Conservation (phyloP, 441 rosid species). For the Populus trichocarpa region DNA sequence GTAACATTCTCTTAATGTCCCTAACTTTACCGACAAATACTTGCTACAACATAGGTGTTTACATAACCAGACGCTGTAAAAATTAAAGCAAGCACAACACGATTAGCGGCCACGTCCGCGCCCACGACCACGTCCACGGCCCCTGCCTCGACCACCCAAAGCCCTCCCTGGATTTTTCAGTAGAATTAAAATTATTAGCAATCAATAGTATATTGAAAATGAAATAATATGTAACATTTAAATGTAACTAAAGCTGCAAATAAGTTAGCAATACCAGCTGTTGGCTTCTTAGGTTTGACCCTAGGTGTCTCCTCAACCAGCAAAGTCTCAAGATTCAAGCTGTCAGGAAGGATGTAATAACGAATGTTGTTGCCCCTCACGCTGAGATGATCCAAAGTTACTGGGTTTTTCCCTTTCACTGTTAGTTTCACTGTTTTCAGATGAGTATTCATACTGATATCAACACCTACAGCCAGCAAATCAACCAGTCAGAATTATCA, state of each 20-base stretch:
- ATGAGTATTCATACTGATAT: constrained; percentile 95
- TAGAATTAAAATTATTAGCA: background rate
- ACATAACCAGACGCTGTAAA: constrained; percentile 23
- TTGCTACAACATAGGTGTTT: constrained; percentile 31
- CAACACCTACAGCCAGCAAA: constrained; percentile 57
- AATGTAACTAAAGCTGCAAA: background rate
- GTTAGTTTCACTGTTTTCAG: constrained; percentile 85
- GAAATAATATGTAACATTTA: background rate
- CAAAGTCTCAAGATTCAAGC: constrained; percentile 88
- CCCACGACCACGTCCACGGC: constrained; percentile 84
- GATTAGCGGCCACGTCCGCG: constrained; percentile 76
- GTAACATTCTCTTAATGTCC: constrained; percentile 13
- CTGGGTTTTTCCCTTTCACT: constrained; percentile 81
- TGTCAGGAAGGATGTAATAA: constrained; percentile 91
- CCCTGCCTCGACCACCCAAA: constrained; percentile 82
- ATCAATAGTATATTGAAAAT: background rate
- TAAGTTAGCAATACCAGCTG: constrained; percentile 52
- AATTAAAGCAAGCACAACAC: constrained; percentile 8
- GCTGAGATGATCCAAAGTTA: constrained; percentile 80
- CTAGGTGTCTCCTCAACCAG: constrained; percentile 90
- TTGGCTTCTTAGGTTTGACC: constrained; percentile 90
- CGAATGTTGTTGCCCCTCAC: constrained; percentile 94
- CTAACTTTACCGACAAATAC: constrained; percentile 14
- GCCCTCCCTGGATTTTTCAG: constrained; percentile 52
- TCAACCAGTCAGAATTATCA: background rate